phyloP scores from a whole-genome alignment of 495 filamentous ascomycete species.

The Aspergillus bridgeri region DNA sequence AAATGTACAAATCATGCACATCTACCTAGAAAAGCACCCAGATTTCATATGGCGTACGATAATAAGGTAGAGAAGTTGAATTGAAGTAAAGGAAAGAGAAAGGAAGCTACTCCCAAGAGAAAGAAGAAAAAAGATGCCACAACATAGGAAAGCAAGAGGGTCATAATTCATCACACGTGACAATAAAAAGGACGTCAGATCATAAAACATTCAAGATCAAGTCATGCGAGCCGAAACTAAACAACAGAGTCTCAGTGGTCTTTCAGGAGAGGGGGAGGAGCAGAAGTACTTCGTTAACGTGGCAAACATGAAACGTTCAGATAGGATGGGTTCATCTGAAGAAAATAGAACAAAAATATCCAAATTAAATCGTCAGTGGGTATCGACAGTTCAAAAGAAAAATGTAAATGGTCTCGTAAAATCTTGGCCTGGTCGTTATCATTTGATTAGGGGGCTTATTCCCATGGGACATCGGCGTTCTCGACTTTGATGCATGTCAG shows the following conservation, averaged over 20 bases:
- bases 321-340: background rate
- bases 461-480: conserved; percentile 78
- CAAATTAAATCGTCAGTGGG: background rate
- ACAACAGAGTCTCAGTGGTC: background rate
- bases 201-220: background rate
- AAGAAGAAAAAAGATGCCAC: background rate
- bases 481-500: conserved; percentile 76
- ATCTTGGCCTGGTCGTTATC: background rate
- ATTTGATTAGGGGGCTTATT: conserved; percentile 24
- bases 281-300: background rate
- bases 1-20: background rate
- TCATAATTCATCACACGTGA: background rate
- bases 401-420: background rate
- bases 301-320: background rate
- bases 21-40: background rate
- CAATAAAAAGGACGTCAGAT: background rate
- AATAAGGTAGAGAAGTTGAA: background rate
- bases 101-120: background rate
- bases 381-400: background rate
- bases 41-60: background rate
- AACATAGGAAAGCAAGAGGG: background rate
- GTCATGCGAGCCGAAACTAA: background rate
- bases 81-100: background rate
- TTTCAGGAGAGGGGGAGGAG: background rate
- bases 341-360: background rate